Percentiles rank a stretch among this genome's conserved stretches.
phyloP scores from a whole-genome alignment of 2,329 filamentous ascomycete species.

The Pseudogymnoascus sp. region DNA sequence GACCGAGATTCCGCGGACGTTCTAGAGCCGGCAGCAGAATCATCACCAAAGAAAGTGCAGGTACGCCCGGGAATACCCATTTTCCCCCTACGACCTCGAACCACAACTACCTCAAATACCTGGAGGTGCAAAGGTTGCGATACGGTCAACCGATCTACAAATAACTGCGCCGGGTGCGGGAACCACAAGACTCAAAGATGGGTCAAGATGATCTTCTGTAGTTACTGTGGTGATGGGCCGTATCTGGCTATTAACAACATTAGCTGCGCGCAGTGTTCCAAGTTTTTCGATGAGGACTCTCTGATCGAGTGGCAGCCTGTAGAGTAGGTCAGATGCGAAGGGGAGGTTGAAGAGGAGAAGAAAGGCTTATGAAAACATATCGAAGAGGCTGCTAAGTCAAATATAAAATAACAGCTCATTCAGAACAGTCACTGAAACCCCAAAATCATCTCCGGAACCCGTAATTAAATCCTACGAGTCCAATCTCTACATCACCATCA shows the following conservation, averaged over 20 bases:
- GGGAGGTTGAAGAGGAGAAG: too few relatives aligned
- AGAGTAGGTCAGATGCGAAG: too few relatives aligned
- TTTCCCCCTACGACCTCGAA: too few relatives aligned
- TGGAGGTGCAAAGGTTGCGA: neutral
- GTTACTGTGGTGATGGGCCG: neutral
- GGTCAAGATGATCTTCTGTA: neutral
- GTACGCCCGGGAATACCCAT: too few relatives aligned
- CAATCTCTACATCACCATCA: neutral
- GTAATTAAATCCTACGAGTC: neutral
- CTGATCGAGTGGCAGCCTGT: neutral
- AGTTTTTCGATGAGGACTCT: neutral
- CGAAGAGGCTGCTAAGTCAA: neutral
- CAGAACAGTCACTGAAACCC: neutral
- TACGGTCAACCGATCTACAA: neutral
- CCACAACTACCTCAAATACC: neutral
- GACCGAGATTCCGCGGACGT: too few relatives aligned
- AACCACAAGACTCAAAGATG: neutral
- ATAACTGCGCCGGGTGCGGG: neutral
- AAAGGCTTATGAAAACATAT: too few relatives aligned
- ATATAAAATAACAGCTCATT: neutral
- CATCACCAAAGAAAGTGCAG: too few relatives aligned
- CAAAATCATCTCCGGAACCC: neutral
- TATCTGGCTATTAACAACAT: neutral
- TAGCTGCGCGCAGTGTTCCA: neutral
- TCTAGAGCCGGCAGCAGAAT: too few relatives aligned